Evolutionary conservation across 2,329 filamentous ascomycete genomes (phyloP).

Genomic region (Rhynchosporium graminicola): DNA sequence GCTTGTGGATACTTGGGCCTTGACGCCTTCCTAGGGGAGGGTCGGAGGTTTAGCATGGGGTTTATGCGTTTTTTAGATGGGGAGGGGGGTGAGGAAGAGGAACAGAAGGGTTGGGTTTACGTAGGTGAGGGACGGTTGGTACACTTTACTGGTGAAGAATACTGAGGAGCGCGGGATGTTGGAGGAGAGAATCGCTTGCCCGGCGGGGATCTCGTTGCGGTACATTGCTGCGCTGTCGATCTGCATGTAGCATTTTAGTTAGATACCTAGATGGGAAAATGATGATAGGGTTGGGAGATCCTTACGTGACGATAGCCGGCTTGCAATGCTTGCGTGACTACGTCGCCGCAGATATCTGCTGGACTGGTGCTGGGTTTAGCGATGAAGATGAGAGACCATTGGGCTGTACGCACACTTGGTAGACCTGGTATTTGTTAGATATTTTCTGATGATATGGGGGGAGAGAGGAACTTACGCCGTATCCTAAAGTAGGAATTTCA

Average conservation of each 20-base stretch:
- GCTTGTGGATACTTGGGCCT: conserved; percentile 63
- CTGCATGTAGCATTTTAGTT: conserved; percentile 34
- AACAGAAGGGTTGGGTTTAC: not conserved
- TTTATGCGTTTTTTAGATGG: too few relatives aligned
- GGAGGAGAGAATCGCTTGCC: conserved; percentile 52
- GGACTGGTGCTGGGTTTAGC: conserved; percentile 45
- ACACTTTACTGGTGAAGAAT: conserved; percentile 65
- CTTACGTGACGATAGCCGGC: conserved; percentile 58
- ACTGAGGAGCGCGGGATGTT: conserved; percentile 54
- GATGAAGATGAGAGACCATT: not conserved
- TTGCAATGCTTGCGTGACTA: conserved; percentile 57
- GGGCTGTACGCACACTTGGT: conserved; percentile 42
- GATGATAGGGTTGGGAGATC: not conserved
- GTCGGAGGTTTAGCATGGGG: too few relatives aligned
- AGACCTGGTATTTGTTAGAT: conserved; percentile 40
- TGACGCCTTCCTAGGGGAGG: conserved; percentile 52
- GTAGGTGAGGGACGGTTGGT: conserved; percentile 57
- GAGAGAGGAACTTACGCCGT: conserved; percentile 48
- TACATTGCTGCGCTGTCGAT: conserved; percentile 61
- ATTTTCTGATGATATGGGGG: not conserved
- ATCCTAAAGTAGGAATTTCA: conserved; percentile 61
- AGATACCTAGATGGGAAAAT: not conserved
- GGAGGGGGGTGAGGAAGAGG: too few relatives aligned
- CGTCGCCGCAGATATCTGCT: conserved; percentile 55
- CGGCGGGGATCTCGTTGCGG: conserved; percentile 57